phyloP scores from a whole-genome alignment of 352 stramenopile species.

The Phytophthora meadii region DNA sequence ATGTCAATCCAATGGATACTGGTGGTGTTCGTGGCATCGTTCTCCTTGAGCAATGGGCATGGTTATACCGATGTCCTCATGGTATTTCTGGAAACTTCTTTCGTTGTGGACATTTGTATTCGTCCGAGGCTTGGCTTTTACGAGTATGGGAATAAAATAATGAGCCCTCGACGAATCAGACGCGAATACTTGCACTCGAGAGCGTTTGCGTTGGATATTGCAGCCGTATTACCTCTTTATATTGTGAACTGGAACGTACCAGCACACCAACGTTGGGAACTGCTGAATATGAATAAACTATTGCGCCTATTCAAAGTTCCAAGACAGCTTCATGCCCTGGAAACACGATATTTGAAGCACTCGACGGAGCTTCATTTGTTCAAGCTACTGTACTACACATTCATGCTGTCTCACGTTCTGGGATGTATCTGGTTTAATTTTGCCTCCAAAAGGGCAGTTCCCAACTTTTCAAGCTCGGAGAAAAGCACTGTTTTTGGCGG shows the following conservation, averaged over 20 bases:
- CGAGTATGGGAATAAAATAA: slow-evolving; percentile 75
- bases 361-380: slow-evolving; percentile 66
- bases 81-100: slow-evolving; percentile 53
- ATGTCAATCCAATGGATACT: no score
- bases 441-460: slow-evolving; percentile 33
- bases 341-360: slow-evolving; percentile 76
- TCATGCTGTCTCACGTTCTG: slow-evolving; percentile 62
- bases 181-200: slow-evolving; percentile 49
- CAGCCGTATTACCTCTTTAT: slow-evolving; percentile 55
- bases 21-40: no score
- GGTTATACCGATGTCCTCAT: slow-evolving; percentile 39
- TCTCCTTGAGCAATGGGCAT: slow-evolving; percentile 2
- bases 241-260: slow-evolving; percentile 50
- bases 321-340: slow-evolving; percentile 11
- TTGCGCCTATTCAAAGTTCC: slow-evolving; percentile 42
- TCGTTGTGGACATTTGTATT: slow-evolving; percentile 57
- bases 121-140: slow-evolving; percentile 59
- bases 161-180: slow-evolving; percentile 48
- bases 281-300: slow-evolving; percentile 66
- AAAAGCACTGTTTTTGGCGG: slow-evolving; percentile 1
- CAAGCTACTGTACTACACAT: slow-evolving; percentile 78
- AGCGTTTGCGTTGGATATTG: slow-evolving; percentile 36
- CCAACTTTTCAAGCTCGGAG: slow-evolving; percentile 11
- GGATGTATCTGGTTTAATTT: slow-evolving; percentile 77
- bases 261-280: slow-evolving; percentile 24